Base-by-base conservation (phyloP, 192 early-diverging fungal genomes). In the Coemansia sp. region DNA sequence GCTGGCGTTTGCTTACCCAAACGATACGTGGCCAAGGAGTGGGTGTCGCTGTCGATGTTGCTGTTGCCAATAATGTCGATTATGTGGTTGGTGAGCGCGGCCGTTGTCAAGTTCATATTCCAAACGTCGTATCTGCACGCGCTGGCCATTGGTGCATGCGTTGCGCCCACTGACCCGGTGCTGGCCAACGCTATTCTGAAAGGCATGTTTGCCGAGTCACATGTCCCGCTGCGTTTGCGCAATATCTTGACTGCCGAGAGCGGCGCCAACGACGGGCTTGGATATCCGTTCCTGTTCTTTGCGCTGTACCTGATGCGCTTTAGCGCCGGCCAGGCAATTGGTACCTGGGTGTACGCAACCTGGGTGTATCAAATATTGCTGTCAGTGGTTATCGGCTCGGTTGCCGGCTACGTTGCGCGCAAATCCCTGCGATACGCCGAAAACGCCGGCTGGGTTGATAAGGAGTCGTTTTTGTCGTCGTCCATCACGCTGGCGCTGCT, bases 121-220 rank as follows among this genome's bases (percentile, higher is more conserved):
- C 9, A 55, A 1, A 4, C 75, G 9, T 14, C 75, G 17, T 75
- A 90, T 79, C 39, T 89, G 12, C 83, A 90, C 23, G 75, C 86
- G 1, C 66, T 97, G 47, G 79, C 87, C 22, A 83, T 97, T 27
- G 85, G 87, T 5, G 84, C 93, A 0, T 93, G 91, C 55, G 67
- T 89, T 14, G 87, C 92, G 9, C 93, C 95, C 2, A 97, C 95
- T 0, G 95, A 97, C 65, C 94, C 94, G 0, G 92, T 96, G 42
- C 71, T 98, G 44, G 89, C 92, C 35, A 95, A 93, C 78, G 90
- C 91, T 4, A 90, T 98, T 5, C 88, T 98, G 19, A 92, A 92
- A 64, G 95, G 95, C 20, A 77, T 84, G 25, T 98, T 95, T 79
- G 93, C 95, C 15, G 93, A 95, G 59, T 83, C 85, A 32, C 85